Evolutionary conservation across 1,284 basidiomycete species (phyloP).

Genomic region (Ceraceosorus bombacis): DNA sequence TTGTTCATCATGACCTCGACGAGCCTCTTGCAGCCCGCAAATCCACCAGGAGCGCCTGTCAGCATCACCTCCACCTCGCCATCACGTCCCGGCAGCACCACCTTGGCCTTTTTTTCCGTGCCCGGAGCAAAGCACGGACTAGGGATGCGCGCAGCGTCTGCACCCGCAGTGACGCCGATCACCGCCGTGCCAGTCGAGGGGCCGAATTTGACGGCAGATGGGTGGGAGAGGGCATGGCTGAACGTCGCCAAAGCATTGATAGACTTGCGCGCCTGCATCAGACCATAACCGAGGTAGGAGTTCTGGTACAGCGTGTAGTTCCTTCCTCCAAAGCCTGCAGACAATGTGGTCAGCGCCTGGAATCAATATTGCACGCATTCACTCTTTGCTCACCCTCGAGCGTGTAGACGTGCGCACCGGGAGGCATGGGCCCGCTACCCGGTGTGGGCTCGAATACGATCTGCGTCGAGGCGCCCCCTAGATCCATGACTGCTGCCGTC

Average conservation of each 20-base stretch:
- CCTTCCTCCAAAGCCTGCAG: conserved; percentile 30
- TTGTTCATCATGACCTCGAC: conserved; percentile 91
- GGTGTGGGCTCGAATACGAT: conserved; percentile 85
- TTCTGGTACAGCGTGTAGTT: conserved; percentile 45
- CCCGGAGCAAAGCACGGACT: conserved; percentile 77
- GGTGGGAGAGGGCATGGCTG: conserved; percentile 57
- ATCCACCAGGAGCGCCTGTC: conserved; percentile 58
- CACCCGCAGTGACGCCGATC: conserved; percentile 30
- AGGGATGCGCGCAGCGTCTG: conserved; percentile 48
- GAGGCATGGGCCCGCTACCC: conserved; percentile 55
- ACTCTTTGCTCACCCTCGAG: conserved; percentile 50
- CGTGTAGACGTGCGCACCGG: conserved; percentile 90
- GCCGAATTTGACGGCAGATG: conserved; percentile 29
- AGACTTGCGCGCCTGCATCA: conserved; percentile 78
- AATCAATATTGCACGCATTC: background rate
- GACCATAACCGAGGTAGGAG: conserved; percentile 71
- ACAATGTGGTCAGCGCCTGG: background rate
- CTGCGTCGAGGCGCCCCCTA: conserved; percentile 93
- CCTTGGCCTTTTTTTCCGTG: conserved; percentile 60
- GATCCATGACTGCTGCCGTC: conserved; percentile 78
- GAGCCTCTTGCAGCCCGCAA: conserved; percentile 74
- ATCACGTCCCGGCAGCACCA: conserved; percentile 58
- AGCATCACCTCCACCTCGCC: conserved; percentile 31
- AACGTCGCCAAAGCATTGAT: conserved; percentile 86
- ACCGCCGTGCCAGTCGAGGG: conserved; percentile 15